phyloP scores from a whole-genome alignment of 2,329 filamentous ascomycete species.

The Phaeosphaeriaceae sp. region DNA sequence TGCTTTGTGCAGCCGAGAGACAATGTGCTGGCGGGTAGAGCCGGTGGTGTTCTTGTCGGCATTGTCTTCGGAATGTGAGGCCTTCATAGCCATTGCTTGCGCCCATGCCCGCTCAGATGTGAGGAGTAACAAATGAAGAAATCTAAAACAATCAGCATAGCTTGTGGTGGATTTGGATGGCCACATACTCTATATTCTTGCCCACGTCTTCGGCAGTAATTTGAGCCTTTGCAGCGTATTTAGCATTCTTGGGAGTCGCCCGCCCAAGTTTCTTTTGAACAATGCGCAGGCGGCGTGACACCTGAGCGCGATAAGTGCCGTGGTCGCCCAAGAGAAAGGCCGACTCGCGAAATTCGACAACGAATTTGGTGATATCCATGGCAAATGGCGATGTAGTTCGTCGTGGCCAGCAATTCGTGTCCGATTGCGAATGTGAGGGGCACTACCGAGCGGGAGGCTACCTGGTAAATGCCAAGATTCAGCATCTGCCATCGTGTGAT shows the following conservation, averaged over 20 bases:
- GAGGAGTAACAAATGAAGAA: conserved; percentile 71
- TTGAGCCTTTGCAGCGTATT: conserved; percentile 74
- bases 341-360: conserved; percentile 79
- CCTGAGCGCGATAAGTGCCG: conserved; percentile 78
- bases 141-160: conserved; percentile 20
- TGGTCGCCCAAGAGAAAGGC: conserved; percentile 90
- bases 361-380: conserved; percentile 91
- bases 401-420: neutral
- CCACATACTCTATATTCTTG: conserved; percentile 73
- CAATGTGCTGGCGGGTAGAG: conserved; percentile 82
- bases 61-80: conserved; percentile 77
- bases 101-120: conserved; percentile 92
- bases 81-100: conserved; percentile 93
- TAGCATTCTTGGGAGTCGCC: conserved; percentile 82
- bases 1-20: conserved; percentile 85
- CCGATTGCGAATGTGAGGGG: conserved; percentile 21
- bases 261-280: conserved; percentile 84
- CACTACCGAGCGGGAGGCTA: conserved; percentile 14
- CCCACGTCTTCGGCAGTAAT: conserved; percentile 78
- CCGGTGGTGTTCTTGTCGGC: conserved; percentile 75
- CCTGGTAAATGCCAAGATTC: conserved; percentile 11
- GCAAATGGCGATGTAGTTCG: conserved; percentile 9
- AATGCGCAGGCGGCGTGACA: conserved; percentile 81
- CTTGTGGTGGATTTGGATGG: neutral
- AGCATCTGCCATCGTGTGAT: conserved; percentile 20